Evolutionary conservation across 768 basidiomycete species (phyloP).

Genomic region (Pisolithus tinctorius): DNA sequence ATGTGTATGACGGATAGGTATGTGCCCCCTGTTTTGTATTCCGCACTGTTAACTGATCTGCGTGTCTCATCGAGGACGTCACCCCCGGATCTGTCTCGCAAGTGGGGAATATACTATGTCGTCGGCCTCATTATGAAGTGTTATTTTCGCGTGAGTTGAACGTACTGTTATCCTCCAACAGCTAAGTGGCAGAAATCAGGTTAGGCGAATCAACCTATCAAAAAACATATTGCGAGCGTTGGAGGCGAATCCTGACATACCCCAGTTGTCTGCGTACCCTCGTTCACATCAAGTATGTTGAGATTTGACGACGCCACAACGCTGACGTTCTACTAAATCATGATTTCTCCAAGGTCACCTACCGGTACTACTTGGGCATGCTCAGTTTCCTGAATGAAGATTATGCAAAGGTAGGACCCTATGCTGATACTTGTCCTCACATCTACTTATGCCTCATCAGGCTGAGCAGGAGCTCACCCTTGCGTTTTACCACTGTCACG

Average conservation of each 20-base stretch:
- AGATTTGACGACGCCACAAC: constrained; percentile 5
- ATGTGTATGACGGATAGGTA: constrained; percentile 82
- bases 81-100: constrained; percentile 66
- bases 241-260: constrained; percentile 79
- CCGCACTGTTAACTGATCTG: not conserved
- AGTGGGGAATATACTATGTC: constrained; percentile 91
- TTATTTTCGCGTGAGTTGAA: constrained; percentile 76
- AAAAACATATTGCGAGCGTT: constrained; percentile 90
- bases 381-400: constrained; percentile 91
- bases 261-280: constrained; percentile 68
- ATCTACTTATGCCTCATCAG: constrained; percentile 31
- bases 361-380: constrained; percentile 92
- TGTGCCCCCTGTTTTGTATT: constrained; percentile 6
- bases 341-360: constrained; percentile 64
- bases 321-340: not conserved
- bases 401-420: constrained; percentile 58
- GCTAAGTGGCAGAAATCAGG: constrained; percentile 35
- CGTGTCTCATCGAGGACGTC: constrained; percentile 41
- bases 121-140: constrained; percentile 88
- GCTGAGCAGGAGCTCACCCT: constrained; percentile 82
- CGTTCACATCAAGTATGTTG: constrained; percentile 72
- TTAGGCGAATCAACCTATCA: constrained; percentile 85
- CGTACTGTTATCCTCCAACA: not conserved
- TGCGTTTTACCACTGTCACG: constrained; percentile 81
- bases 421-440: not conserved